A percentile compares a stretch with the other conserved stretches of the same genome.
phyloP scores from a whole-genome alignment of 2,329 filamentous ascomycete genomes.

The Geosmithia flava region DNA sequence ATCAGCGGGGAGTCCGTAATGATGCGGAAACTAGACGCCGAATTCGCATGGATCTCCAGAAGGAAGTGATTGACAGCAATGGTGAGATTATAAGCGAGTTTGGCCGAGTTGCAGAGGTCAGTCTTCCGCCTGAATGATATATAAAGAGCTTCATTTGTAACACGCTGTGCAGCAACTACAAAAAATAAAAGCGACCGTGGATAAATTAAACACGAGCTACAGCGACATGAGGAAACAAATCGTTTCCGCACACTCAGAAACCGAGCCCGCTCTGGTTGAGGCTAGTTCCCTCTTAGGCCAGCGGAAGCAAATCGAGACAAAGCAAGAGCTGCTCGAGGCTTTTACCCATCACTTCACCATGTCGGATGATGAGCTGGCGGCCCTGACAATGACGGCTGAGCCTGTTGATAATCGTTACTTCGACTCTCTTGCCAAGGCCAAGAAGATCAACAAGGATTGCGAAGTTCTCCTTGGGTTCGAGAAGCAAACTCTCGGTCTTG shows the following conservation, averaged over 20 bases:
- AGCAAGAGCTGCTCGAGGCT: constrained; percentile 63
- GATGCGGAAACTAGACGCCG: constrained; percentile 67
- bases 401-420: constrained; percentile 84
- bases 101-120: constrained; percentile 74
- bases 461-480: constrained; percentile 83
- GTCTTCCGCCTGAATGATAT: constrained; percentile 10
- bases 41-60: constrained; percentile 72
- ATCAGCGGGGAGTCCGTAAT: constrained; percentile 59
- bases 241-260: constrained; percentile 60
- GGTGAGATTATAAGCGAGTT: constrained; percentile 81
- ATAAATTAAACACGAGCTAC: constrained; percentile 67
- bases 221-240: constrained; percentile 71
- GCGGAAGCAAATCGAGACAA: constrained; percentile 62
- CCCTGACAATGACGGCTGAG: constrained; percentile 65
- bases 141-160: constrained; percentile 4
- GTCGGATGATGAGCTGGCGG: constrained; percentile 65
- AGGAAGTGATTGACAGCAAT: constrained; percentile 88
- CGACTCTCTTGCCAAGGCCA: constrained; percentile 60
- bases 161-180: constrained; percentile 59
- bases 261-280: constrained; percentile 63
- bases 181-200: constrained; percentile 69
- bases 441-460: constrained; percentile 79
- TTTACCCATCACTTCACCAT: constrained; percentile 78
- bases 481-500: constrained; percentile 74
- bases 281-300: constrained; percentile 61